Evolutionary conservation across 2,329 filamentous ascomycete genomes (phyloP).

Genomic region (Westerdykella aurantiaca): DNA sequence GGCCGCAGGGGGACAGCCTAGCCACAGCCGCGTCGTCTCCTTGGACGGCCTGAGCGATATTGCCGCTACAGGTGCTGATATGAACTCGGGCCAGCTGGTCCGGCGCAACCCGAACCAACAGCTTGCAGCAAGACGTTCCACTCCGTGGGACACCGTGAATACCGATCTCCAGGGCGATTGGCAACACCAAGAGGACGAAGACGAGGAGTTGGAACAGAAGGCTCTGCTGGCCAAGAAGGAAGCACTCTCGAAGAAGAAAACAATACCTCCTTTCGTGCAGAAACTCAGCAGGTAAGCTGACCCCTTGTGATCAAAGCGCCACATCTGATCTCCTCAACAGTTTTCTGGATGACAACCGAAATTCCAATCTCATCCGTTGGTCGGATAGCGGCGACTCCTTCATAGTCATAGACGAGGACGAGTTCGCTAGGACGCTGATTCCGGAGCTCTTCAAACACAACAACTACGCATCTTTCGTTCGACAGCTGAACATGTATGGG

Average conservation of each 20-base stretch:
- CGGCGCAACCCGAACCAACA: constrained; percentile 44
- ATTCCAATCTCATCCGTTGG: constrained; percentile 94
- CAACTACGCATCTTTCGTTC: constrained; percentile 72
- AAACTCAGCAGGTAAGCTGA: constrained; percentile 83
- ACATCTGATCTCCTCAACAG: constrained; percentile 45
- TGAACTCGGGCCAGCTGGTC: constrained; percentile 41
- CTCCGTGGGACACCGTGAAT: constrained; percentile 38
- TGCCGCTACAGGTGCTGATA: constrained; percentile 6
- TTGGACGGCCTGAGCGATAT: constrained; percentile 26
- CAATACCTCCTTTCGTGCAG: constrained; percentile 95
- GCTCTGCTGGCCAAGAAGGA: constrained; percentile 80
- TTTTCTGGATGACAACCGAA: constrained; percentile 88
- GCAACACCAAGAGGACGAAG: constrained; percentile 59
- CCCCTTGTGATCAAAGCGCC: constrained; percentile 2
- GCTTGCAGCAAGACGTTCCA: constrained; percentile 35
- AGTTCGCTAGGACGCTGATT: constrained; percentile 68
- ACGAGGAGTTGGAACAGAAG: constrained; percentile 73
- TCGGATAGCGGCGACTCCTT: constrained; percentile 95
- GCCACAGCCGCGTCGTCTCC: constrained; percentile 29
- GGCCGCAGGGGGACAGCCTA: constrained; percentile 13
- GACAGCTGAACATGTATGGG: constrained; percentile 58
- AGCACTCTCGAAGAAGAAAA: constrained; percentile 82
- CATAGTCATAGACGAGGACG: constrained; percentile 93
- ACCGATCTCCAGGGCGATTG: constrained; percentile 35
- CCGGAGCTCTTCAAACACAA: constrained; percentile 75